A percentile compares a stretch with the other conserved stretches of the same genome.
These are phyloP conservation scores for Wickerhamiella infanticola DNA, from an alignment of 1,139 yeast species.

Conservation along the genomic window DNA sequence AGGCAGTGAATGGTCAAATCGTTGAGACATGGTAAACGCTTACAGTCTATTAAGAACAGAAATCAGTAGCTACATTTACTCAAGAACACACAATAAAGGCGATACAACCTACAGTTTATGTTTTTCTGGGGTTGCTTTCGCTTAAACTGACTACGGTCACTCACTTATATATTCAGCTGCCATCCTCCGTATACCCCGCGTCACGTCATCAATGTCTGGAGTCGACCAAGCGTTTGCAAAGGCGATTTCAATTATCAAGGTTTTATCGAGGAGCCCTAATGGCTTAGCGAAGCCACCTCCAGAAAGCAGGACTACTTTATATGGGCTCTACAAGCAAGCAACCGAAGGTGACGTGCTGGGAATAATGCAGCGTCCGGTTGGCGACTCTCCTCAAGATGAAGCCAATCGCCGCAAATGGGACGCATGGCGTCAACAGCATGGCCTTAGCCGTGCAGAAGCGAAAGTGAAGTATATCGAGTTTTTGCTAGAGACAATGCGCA, in stretches of 20 bases:
- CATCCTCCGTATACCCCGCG: not conserved
- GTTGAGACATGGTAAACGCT: not conserved
- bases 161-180: too few species aligned
- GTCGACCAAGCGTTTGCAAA: conserved; percentile 13
- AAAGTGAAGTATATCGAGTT: conserved; percentile 53
- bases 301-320: conserved; percentile 49
- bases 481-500: conserved; percentile 57
- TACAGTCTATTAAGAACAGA: too few species aligned
- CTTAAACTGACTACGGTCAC: too few species aligned
- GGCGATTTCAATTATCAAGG: conserved; percentile 65
- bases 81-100: too few species aligned
- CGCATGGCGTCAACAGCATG: conserved; percentile 70
- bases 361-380: conserved; percentile 49
- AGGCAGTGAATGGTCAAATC: not conserved
- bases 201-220: conserved; percentile 4
- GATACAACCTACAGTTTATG: too few species aligned
- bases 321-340: conserved; percentile 78
- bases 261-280: conserved; percentile 56
- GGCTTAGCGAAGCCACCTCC: conserved; percentile 70
- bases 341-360: conserved; percentile 73
- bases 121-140: too few species aligned
- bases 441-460: conserved; percentile 56
- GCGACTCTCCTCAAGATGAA: conserved; percentile 44
- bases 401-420: conserved; percentile 68
- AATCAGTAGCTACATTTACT: too few species aligned